A percentile compares a stretch with the other conserved stretches of the same genome.
These are phyloP conservation scores for Amyloporia xantha DNA, from an alignment of 768 basidiomycete species.

Conservation along the genomic window DNA sequence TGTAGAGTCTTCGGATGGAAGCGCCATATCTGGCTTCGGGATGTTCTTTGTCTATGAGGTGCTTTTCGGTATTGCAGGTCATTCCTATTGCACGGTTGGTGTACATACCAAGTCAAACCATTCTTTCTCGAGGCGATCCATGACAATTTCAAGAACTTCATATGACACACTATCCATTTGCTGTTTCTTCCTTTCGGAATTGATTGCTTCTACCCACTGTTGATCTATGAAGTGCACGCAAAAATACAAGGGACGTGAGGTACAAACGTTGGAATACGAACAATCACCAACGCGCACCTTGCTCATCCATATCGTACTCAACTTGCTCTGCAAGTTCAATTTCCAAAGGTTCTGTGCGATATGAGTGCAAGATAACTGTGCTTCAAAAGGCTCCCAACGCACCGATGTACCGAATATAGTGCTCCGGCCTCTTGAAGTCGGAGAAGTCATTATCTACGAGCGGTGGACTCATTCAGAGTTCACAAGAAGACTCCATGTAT, in stretches of 20 bases:
- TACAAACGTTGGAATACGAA: not conserved
- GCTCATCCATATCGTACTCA: constrained; percentile 99
- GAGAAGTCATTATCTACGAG: constrained; percentile 57
- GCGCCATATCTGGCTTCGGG: constrained; percentile 78
- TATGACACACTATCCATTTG: constrained; percentile 64
- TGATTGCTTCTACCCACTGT: constrained; percentile 88
- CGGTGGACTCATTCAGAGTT: no score
- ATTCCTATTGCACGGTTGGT: not conserved
- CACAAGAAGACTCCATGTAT: not conserved
- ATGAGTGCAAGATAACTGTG: no score
- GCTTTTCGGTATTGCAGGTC: not conserved
- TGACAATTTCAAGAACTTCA: constrained; percentile 91
- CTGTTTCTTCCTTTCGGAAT: constrained; percentile 74
- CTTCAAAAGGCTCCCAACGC: no score
- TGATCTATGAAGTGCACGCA: constrained; percentile 59
- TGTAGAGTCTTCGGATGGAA: constrained; percentile 92
- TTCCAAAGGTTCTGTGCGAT: constrained; percentile 74
- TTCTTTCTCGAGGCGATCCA: constrained; percentile 98
- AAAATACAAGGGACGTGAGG: not conserved
- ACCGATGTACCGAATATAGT: constrained; percentile 93
- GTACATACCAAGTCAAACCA: constrained; percentile 88
- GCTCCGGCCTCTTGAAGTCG: constrained; percentile 69
- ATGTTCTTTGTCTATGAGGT: constrained; percentile 77
- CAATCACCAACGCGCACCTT: constrained; percentile 52
- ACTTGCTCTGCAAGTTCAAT: constrained; percentile 88